These are phyloP conservation scores for carrot (Daucus carota) DNA, from an alignment of 129 eudicot species.

Conservation along the genomic window DH1_v3.0 NC_030383.2:46035001-46035500, in stretches of 20 bases:
- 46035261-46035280: neutral
- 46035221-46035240: neutral
- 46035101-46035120: neutral
- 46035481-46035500: conserved; percentile 28
- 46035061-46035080: neutral
- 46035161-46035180: neutral
- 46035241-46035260: neutral
- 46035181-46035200: neutral
- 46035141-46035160: neutral
- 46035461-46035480: conserved; percentile 28
- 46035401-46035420: neutral
- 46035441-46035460: neutral
- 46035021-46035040: neutral
- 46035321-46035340: conserved; percentile 49
- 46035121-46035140: neutral
- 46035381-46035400: neutral
- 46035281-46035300: conserved; percentile 64
- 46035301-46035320: conserved; percentile 47
- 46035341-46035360: conserved; percentile 34
- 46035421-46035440: neutral
- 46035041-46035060: neutral
- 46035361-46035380: conserved; percentile 34
- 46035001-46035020: too few species aligned
- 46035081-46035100: neutral
- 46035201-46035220: neutral